phyloP scores from a whole-genome alignment of 495 filamentous ascomycete genomes.

The Chaetomium cochliodes region DNA sequence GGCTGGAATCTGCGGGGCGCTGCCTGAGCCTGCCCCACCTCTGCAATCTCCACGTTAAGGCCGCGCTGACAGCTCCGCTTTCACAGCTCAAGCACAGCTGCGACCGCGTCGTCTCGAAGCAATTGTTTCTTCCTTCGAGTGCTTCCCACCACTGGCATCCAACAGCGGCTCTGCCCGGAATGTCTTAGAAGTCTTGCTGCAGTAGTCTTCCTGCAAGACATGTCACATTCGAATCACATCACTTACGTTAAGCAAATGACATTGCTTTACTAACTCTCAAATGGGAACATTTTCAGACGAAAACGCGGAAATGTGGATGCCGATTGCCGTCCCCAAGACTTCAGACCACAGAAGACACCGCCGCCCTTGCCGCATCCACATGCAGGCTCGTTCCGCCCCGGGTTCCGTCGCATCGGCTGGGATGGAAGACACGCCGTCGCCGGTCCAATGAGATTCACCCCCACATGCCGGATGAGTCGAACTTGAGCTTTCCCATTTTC shows the following conservation, averaged over 20 bases:
- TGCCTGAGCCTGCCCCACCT: too few relatives aligned
- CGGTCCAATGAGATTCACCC: constrained; percentile 11
- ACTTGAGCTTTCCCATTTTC: not conserved
- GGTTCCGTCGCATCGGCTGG: constrained; percentile 13
- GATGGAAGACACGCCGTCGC: not conserved
- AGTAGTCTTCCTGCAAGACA: not conserved
- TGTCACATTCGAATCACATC: not conserved
- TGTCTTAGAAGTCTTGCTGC: not conserved
- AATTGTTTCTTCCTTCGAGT: too few relatives aligned
- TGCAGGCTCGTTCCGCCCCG: constrained; percentile 19
- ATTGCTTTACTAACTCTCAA: not conserved
- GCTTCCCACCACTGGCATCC: too few relatives aligned
- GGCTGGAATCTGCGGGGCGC: too few relatives aligned
- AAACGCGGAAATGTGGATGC: not conserved
- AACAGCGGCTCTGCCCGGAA: not conserved
- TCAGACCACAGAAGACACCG: not conserved
- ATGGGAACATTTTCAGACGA: not conserved
- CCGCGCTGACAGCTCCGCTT: too few relatives aligned
- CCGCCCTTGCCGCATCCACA: constrained; percentile 8
- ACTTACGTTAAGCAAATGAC: not conserved
- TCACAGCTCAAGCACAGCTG: too few relatives aligned
- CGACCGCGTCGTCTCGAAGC: too few relatives aligned
- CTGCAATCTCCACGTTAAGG: too few relatives aligned
- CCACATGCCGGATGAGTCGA: constrained; percentile 12
- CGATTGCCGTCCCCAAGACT: not conserved